Evolutionary conservation across 192 early-diverging fungal genomes (phyloP), one percentile per base, ranked within the genome.

Genomic region (Haplosporangium gracile): DNA sequence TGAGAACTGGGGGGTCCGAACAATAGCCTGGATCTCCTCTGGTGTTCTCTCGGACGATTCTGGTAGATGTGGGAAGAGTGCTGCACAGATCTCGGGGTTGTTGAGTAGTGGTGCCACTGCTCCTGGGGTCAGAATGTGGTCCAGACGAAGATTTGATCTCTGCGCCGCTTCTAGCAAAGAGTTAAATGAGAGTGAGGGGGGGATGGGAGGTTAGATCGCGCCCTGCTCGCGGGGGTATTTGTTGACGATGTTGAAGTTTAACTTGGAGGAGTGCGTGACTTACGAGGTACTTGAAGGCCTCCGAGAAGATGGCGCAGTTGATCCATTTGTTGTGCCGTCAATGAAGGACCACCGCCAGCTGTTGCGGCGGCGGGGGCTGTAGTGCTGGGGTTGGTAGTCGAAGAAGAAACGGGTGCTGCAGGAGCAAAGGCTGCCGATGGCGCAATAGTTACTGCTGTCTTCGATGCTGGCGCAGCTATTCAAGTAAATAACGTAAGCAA

Each of bases 1-100:
- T 47, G 81, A 78, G 75, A 92, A 92, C 51, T 92, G 91, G 42
- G 91, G 90, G 9, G 86, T 88, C n/a, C 82, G 77, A 13, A 90
- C 80, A 38, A 92, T 83, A n/a, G 85, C 90, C 39, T 80, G 83
- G 24, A 92, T 78, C 68, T 92, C 90, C 43, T 89, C 88, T 16
- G 89, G 89, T 0, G 88, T 90, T 32, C 76, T 81, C 63, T 89
- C 87, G 9, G 84, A 77, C 34, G 78, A 81, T 40, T 90, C 87
- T 11, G 88, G 90, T 2, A 93, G 69, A 68, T 90, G 87, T 32
- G 91, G 89, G 70, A 90, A 93, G 18, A 93, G 69, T 8, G 88
- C 82, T 80, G 81, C 76, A 20, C 76, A 88, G 32, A 93, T 88
- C 6, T 87, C 79, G 24, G 77, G 74, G 60, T 91, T 87, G 39